These are phyloP conservation scores for Echeveria elegans DNA, from an alignment of 164 flowering plant genomes.

Conservation along the genomic window DNA sequence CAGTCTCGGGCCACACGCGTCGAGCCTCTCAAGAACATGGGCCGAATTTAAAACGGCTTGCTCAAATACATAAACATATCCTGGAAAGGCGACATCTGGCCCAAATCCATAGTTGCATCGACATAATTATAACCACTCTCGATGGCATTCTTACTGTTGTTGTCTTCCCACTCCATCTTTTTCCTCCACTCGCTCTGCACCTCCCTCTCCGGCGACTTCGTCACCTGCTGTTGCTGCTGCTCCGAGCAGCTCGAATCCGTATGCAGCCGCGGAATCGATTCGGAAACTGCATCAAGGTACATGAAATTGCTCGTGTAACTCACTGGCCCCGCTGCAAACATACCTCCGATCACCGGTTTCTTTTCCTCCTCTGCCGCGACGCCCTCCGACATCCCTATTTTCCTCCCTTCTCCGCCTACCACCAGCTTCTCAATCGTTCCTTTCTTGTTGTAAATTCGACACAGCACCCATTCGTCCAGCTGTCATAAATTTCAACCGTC, in stretches of 20 bases:
- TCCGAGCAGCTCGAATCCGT: slow-evolving; percentile 68
- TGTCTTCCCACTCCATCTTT: slow-evolving; percentile 21
- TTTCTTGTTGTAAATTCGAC: too few species aligned
- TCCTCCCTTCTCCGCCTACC: neutral
- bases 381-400: slow-evolving; percentile 3
- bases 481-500: too few species aligned
- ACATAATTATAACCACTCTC: slow-evolving; percentile 27
- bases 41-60: too few species aligned
- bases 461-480: too few species aligned
- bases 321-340: slow-evolving; percentile 16
- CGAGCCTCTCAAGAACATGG: too few species aligned
- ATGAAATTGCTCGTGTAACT: slow-evolving; percentile 19
- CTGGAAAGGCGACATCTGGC: slow-evolving; percentile 45
- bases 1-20: too few species aligned
- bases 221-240: slow-evolving; percentile 18
- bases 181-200: slow-evolving; percentile 55
- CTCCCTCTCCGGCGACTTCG: slow-evolving; percentile 52
- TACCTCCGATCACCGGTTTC: slow-evolving; percentile 24
- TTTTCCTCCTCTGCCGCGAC: slow-evolving; percentile 16
- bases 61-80: slow-evolving; percentile 42
- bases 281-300: slow-evolving; percentile 40
- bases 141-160: slow-evolving; percentile 14
- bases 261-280: slow-evolving; percentile 48
- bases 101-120: slow-evolving; percentile 23
- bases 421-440: neutral